Evolutionary conservation across 768 basidiomycete genomes (phyloP), one percentile per base, ranked within the genome.

Genomic region (Boletus eberwhitei): DNA sequence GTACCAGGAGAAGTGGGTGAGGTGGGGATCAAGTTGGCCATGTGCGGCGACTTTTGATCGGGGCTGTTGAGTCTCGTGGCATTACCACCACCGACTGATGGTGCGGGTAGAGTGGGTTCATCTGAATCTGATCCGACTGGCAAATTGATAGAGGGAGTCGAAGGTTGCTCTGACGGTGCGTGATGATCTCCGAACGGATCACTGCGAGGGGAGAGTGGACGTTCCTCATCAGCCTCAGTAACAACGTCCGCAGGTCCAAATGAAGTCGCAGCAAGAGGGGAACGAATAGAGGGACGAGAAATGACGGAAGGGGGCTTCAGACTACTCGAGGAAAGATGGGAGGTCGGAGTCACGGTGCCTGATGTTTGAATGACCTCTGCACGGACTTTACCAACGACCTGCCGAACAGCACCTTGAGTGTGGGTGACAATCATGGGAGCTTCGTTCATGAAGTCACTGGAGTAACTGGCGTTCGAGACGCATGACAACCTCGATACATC

Each of bases 351-450:
- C 14, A 72, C 65, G 17, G 69, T 55, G 17, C 78, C 79, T 4
- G 80, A 70, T 6, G 88, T 77, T 55, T 79, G 85, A 57, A 93
- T 83, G 34, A 92, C 85, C 66, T 89, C 87, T 31, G 90, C 88
- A 70, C 86, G 89, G 45, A 85, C 85, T 36, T 89, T 83, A 34
- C 88, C 88, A 39, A 89, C 71, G 8, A 90, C 86, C 61, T 89
- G 86, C 45, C 87, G 79, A 62, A 88, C 81, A 44, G 78, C 74
- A 77, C 66, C 63, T 55, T 82, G 85, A 26, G 75, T 77, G 29
- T 87, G 83, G 0, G 87, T 89, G 58, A 92, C 82, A 61, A 92
- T 92, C 75, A 87, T 85, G 22, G 90, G 88, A 1, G 87, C 84
- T 67, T 92, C 90, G 62, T 85, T 84, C 55, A 91, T 73, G 73